These are phyloP conservation scores for Ambrosia artemisiifolia DNA, from an alignment of 129 eudicot genomes.

Conservation along the genomic window DNA sequence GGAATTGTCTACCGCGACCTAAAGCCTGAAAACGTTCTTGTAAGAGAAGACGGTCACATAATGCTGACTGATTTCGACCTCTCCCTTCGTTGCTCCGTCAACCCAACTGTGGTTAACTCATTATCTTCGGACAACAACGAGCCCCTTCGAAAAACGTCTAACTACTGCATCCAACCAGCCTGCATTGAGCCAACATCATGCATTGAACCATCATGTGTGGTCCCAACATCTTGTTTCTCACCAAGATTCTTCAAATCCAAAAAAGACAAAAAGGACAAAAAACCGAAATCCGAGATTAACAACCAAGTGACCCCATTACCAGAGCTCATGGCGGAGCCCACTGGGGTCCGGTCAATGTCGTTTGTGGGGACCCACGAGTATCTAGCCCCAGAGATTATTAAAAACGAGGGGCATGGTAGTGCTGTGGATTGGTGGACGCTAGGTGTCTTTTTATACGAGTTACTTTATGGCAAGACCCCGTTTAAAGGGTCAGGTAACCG, in stretches of 20 bases:
- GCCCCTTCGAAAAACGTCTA: slow-evolving; percentile 42
- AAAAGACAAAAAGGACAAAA: slow-evolving; percentile 53
- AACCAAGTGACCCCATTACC: slow-evolving; percentile 83
- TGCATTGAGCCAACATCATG: slow-evolving; percentile 84
- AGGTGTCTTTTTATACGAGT: slow-evolving; percentile 76
- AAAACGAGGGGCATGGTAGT: slow-evolving; percentile 93
- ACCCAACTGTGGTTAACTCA: slow-evolving; percentile 76
- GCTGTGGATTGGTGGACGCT: slow-evolving; percentile 99
- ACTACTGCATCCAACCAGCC: slow-evolving; percentile 69
- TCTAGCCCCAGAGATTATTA: slow-evolving; percentile 88
- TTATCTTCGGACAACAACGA: slow-evolving; percentile 42
- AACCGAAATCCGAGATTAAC: slow-evolving; percentile 53
- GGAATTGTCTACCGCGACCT: slow-evolving; percentile 90
- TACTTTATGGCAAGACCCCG: slow-evolving; percentile 82
- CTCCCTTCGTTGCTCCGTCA: slow-evolving; percentile 82
- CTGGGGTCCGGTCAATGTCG: slow-evolving; percentile 91
- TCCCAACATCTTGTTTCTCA: slow-evolving; percentile 78
- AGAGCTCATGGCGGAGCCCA: slow-evolving; percentile 95
- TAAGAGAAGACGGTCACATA: slow-evolving; percentile 92
- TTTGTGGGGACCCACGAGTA: slow-evolving; percentile 97
- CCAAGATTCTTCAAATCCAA: slow-evolving; percentile 79
- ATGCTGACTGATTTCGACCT: slow-evolving; percentile 92
- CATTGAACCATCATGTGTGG: slow-evolving; percentile 81
- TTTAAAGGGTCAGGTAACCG: slow-evolving; percentile 84
- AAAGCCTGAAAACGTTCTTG: slow-evolving; percentile 94